phyloP scores from a whole-genome alignment of 2,329 filamentous ascomycete species.

The Zasmidium citrigriseum region DNA sequence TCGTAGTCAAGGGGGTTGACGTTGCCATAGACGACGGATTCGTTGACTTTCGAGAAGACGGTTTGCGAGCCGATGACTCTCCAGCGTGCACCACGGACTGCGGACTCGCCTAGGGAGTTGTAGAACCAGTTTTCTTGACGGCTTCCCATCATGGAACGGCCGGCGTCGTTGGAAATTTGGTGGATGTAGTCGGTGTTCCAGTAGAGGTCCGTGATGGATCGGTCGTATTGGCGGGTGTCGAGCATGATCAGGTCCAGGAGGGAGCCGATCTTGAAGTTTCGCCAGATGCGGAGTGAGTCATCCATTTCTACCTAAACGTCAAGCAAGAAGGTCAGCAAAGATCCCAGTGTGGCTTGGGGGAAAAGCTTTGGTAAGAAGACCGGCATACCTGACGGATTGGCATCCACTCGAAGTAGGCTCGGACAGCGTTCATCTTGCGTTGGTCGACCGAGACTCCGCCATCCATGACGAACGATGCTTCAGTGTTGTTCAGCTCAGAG shows the following conservation, averaged over 20 bases:
- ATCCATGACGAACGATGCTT: slow-evolving; percentile 63
- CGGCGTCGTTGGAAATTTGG: slow-evolving; percentile 66
- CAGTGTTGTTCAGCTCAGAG: slow-evolving; percentile 64
- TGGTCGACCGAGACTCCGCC: slow-evolving; percentile 66
- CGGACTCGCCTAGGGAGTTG: slow-evolving; percentile 43
- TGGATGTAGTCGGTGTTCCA: slow-evolving; percentile 35
- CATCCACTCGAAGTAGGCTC: slow-evolving; percentile 65
- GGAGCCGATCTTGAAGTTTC: slow-evolving; percentile 65
- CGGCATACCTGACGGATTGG: slow-evolving; percentile 53
- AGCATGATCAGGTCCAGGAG: slow-evolving; percentile 69
- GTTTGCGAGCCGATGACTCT: slow-evolving; percentile 71
- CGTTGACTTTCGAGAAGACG: slow-evolving; percentile 62
- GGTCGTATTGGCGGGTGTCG: slow-evolving; percentile 69
- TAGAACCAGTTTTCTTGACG: slow-evolving; percentile 78
- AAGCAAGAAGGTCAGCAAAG: neutral
- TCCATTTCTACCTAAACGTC: slow-evolving; percentile 59
- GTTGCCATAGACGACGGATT: slow-evolving; percentile 46
- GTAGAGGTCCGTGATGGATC: slow-evolving; percentile 59
- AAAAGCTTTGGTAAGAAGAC: neutral
- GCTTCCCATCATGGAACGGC: slow-evolving; percentile 69
- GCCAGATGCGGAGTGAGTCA: slow-evolving; percentile 69
- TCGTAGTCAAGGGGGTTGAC: slow-evolving; percentile 56
- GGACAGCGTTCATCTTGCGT: slow-evolving; percentile 71
- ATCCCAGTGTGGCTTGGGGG: neutral
- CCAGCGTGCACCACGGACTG: slow-evolving; percentile 69